Evolutionary conservation across 352 stramenopile species (phyloP).

Genomic region (Globisporangium heterothallicum): DNA sequence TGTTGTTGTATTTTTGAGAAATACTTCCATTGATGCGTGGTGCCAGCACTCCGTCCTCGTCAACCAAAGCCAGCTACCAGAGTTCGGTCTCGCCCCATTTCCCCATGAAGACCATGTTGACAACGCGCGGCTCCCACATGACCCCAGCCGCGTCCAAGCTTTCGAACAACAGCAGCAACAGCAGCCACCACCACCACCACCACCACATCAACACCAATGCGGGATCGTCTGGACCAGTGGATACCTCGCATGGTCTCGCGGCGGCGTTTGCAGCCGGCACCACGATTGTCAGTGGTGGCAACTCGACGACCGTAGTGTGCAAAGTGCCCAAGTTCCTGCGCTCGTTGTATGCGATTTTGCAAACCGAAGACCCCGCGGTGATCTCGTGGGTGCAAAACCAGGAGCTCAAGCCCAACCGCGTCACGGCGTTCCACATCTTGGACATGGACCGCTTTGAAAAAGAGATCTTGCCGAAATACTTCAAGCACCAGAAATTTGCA

Average conservation of each 20-base stretch:
- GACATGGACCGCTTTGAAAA: constrained; percentile 76
- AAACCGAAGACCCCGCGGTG: constrained; percentile 62
- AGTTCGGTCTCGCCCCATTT: constrained; percentile 16
- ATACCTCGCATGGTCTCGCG: constrained; percentile 13
- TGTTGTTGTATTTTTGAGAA: not conserved
- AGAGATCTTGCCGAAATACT: constrained; percentile 89
- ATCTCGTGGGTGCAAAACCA: constrained; percentile 73
- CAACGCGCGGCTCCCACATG: constrained; percentile 4
- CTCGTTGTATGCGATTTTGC: constrained; percentile 74
- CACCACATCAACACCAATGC: not conserved
- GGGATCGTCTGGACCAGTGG: constrained; percentile 3
- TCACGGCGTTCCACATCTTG: constrained; percentile 78
- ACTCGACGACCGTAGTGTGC: constrained; percentile 18
- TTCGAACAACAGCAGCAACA: not conserved
- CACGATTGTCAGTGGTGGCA: constrained; percentile 1
- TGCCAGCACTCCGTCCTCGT: not conserved
- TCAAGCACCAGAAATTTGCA: constrained; percentile 91
- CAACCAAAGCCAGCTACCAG: constrained; percentile 4
- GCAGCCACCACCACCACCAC: not conserved
- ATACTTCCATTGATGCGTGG: constrained; percentile 9
- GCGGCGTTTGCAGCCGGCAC: constrained; percentile 13
- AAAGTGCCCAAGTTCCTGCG: constrained; percentile 83
- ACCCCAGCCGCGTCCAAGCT: not conserved
- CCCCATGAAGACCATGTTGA: constrained; percentile 19
- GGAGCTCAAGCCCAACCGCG: constrained; percentile 52